Evolutionary conservation across 2,329 filamentous ascomycete species (phyloP).

Genomic region (Pseudocercospora cruenta): DNA sequence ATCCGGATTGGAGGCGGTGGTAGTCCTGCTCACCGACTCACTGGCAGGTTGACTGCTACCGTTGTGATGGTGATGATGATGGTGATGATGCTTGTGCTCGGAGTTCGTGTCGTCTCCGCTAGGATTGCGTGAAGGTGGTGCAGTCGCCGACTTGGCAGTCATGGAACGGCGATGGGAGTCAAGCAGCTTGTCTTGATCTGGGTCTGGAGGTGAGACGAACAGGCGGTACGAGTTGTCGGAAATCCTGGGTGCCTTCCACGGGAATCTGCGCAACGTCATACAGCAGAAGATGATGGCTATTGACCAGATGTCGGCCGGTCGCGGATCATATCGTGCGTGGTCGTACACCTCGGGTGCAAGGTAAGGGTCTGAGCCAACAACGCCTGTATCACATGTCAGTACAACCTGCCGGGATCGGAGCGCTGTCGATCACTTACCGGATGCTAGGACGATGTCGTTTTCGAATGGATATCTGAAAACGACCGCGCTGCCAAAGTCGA

Average conservation of each 20-base stretch:
- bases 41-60: slow-evolving; percentile 50
- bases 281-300: slow-evolving; percentile 98
- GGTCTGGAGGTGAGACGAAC: slow-evolving; percentile 83
- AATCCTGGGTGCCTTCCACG: slow-evolving; percentile 91
- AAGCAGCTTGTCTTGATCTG: slow-evolving; percentile 55
- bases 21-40: slow-evolving; percentile 30
- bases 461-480: slow-evolving; percentile 98
- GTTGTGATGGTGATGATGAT: slow-evolving; percentile 40
- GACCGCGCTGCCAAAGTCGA: slow-evolving; percentile 96
- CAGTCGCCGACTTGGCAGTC: slow-evolving; percentile 38
- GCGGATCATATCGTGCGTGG: slow-evolving; percentile 87
- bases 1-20: slow-evolving; percentile 28
- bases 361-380: slow-evolving; percentile 90
- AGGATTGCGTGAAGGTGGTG: slow-evolving; percentile 46
- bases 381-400: slow-evolving; percentile 53
- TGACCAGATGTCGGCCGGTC: slow-evolving; percentile 96
- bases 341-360: slow-evolving; percentile 97
- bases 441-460: slow-evolving; percentile 77
- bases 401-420: not conserved
- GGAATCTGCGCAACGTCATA: slow-evolving; percentile 93
- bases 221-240: slow-evolving; percentile 95
- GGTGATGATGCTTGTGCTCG: slow-evolving; percentile 28
- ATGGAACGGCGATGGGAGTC: slow-evolving; percentile 33
- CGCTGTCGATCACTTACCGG: slow-evolving; percentile 62
- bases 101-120: slow-evolving; percentile 29